Base-by-base conservation (phyloP, 129 eudicot genomes). In the Gnaphalium uliginosum region DNA sequence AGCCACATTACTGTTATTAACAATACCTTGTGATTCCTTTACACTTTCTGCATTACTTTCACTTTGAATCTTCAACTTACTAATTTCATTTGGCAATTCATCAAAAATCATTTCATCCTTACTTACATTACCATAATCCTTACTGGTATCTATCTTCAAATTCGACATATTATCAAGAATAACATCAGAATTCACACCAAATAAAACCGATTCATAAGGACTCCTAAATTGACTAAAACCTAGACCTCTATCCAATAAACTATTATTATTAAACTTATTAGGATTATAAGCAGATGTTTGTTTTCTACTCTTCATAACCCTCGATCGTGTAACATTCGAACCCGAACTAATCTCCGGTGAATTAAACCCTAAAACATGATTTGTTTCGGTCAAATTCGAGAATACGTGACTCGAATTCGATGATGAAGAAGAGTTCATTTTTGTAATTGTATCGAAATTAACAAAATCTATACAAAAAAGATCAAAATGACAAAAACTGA, bases 241-340 rank as follows among this genome's bases (percentile, higher is more conserved):
- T 23, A 71, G 69, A 82, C 84, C 85, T n/a, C 33, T 43, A 71
- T 67, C 75, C 66, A 50, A 0, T 0, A 53, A 63, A 19, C 21
- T n/a, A 56, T 54, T 22, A 68, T 53, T 66, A 57, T 27, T 19
- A 39, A 68, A 30, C 61, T 39, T 65, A 39, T 68, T 21, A 56
- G 61, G 82, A 57, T 57, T 84, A 54, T 74, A 79, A 26, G 79
- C 51, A 14, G 83, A 21, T 21, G 79, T 24, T 63, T 86, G 90
- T n/a, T 88, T 88, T 51, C 89, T 84, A 21, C 32, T 71, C 74
- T 89, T 90, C 60, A 57, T 30, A 41, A 87, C 13, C 74, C 88
- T 83, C 2, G 92, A 78, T 58, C 86, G 81, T 1, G 96, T 73
- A 29, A 75, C 76, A 74, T 72, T 74, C 26, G 83, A 29, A 26